Conservation (phyloP, 2,329 filamentous ascomycete genomes). For the Pyricularia sp. region DNA sequence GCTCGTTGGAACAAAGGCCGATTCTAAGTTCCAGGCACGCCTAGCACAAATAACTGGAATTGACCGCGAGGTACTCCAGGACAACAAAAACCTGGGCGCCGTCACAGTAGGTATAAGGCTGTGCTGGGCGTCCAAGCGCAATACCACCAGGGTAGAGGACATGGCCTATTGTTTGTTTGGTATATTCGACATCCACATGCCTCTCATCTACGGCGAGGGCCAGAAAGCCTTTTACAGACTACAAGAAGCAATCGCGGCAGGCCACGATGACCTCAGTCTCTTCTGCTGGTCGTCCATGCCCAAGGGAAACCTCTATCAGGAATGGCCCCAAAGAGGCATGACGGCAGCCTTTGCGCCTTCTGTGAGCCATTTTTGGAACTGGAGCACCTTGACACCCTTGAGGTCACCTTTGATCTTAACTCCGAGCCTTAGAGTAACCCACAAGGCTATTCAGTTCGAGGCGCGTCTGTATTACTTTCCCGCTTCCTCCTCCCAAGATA, state of each 20-base stretch:
- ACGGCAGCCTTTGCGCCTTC: not conserved
- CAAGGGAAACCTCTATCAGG: not conserved
- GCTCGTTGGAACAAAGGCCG: not conserved
- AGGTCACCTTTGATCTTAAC: not conserved
- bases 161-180: conserved; percentile 12
- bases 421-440: not conserved
- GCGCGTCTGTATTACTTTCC: no score
- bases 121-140: conserved; percentile 11
- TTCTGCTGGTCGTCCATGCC: not conserved
- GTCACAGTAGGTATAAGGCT: conserved; percentile 9
- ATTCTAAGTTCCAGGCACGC: not conserved
- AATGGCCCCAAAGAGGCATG: no score
- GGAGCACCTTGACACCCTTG: not conserved
- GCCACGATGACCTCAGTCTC: conserved; percentile 5
- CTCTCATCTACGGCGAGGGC: conserved; percentile 13
- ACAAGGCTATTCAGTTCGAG: not conserved
- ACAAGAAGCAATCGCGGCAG: conserved; percentile 10
- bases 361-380: not conserved
- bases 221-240: conserved; percentile 10
- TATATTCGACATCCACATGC: conserved; percentile 12
- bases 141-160: conserved; percentile 12
- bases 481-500: no score
- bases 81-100: no score
- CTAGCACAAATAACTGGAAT: conserved; percentile 9
- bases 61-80: conserved; percentile 1